phyloP scores from a whole-genome alignment of 768 basidiomycete species.

The Trichaptum fuscoviolaceum region DNA sequence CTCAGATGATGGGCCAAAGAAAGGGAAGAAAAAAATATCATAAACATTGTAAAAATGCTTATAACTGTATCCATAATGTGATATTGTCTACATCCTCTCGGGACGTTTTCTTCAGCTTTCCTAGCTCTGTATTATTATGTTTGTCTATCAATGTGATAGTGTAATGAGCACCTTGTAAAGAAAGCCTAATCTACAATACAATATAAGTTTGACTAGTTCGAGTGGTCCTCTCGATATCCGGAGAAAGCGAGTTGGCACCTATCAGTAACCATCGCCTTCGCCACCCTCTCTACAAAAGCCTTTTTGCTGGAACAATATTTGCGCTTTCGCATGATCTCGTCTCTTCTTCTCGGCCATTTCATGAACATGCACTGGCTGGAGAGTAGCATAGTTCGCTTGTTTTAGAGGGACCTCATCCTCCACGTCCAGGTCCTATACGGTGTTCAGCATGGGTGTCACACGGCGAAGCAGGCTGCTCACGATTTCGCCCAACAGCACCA shows the following conservation, averaged over 20 bases:
- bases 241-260: background rate
- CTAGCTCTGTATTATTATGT: background rate
- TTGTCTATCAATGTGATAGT: background rate
- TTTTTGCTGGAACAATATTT: constrained; percentile 74
- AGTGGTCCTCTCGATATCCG: background rate
- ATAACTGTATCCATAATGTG: constrained; percentile 33
- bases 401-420: constrained; percentile 84
- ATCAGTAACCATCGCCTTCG: constrained; percentile 92
- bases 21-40: constrained; percentile 18
- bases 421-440: constrained; percentile 75
- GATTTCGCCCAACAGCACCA: constrained; percentile 94
- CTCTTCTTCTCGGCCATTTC: constrained; percentile 71
- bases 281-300: constrained; percentile 95
- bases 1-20: constrained; percentile 26
- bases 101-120: background rate
- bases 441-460: background rate
- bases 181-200: background rate
- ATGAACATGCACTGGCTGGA: constrained; percentile 67
- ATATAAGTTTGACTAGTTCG: background rate
- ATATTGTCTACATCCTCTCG: background rate
- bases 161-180: background rate
- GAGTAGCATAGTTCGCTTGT: constrained; percentile 64
- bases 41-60: constrained; percentile 31
- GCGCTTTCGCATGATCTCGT: constrained; percentile 78
- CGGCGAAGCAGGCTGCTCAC: constrained; percentile 44